Conservation (phyloP, 225 moss, liverwort and hornwort species). For the Climacium dendroides region DNA sequence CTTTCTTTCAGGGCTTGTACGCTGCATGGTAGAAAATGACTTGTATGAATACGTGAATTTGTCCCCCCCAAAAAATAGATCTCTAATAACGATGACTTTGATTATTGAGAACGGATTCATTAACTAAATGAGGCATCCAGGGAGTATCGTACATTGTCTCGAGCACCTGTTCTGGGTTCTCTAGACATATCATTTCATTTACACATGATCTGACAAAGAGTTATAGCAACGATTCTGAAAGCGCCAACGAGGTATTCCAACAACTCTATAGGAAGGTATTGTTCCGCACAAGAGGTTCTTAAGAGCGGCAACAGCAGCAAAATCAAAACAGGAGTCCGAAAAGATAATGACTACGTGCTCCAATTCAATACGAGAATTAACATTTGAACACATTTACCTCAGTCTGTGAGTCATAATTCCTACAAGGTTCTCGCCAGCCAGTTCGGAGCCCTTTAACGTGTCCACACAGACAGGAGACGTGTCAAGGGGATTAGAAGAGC, state of each 20-base stretch:
- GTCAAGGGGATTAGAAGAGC: neutral
- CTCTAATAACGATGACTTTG: neutral
- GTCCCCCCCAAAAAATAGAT: neutral
- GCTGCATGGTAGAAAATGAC: slow-evolving; percentile 14
- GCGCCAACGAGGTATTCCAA: neutral
- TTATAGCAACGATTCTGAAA: neutral
- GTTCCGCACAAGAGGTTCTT: neutral
- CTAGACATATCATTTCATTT: neutral
- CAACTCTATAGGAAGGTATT: neutral
- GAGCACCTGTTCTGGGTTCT: neutral
- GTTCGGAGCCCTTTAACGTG: neutral
- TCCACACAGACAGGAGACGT: neutral
- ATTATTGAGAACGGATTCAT: neutral
- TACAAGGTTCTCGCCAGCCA: neutral
- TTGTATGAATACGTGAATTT: neutral
- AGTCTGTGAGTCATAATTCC: neutral
- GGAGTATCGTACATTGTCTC: neutral
- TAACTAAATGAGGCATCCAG: neutral
- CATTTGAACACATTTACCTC: neutral
- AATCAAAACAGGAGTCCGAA: neutral
- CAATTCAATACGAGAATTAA: neutral
- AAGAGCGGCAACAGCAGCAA: neutral
- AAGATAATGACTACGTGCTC: neutral
- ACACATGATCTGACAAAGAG: neutral
- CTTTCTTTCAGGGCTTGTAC: slow-evolving; percentile 22